Evolutionary conservation across 108 stramenopile genomes (phyloP).

Genomic region (Pseudonitzschia multistriata): DNA sequence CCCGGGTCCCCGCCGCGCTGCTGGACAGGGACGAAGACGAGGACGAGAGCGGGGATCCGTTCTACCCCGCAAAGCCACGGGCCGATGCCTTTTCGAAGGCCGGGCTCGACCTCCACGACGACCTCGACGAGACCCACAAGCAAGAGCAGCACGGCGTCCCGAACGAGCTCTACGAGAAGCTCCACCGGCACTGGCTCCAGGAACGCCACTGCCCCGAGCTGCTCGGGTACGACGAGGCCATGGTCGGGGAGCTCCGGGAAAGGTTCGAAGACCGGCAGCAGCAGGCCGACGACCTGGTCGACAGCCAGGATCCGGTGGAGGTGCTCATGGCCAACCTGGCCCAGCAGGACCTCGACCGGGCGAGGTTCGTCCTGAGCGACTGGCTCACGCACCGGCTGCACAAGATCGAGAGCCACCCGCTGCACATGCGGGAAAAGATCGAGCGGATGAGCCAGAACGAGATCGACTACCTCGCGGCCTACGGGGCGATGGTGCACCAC

Average conservation of each 20-base stretch:
- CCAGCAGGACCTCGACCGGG: slow-evolving; percentile 71
- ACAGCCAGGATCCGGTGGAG: slow-evolving; percentile 42
- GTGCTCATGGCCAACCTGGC: slow-evolving; percentile 55
- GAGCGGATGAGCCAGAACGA: slow-evolving; percentile 65
- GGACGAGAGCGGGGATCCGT: slow-evolving; percentile 3
- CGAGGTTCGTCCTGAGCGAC: slow-evolving; percentile 67
- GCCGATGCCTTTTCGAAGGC: neutral
- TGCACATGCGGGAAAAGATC: slow-evolving; percentile 55
- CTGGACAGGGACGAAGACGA: slow-evolving; percentile 5
- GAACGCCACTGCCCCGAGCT: slow-evolving; percentile 72
- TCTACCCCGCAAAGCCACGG: neutral
- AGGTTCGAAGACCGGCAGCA: slow-evolving; percentile 61
- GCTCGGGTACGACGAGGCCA: slow-evolving; percentile 51
- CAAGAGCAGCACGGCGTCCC: slow-evolving; percentile 1
- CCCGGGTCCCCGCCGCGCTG: slow-evolving; percentile 6
- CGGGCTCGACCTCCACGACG: neutral
- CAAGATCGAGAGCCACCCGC: slow-evolving; percentile 73
- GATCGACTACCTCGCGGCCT: slow-evolving; percentile 45
- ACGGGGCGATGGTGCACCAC: slow-evolving; percentile 61
- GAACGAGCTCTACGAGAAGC: slow-evolving; percentile 57
- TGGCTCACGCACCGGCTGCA: slow-evolving; percentile 59
- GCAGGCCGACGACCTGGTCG: slow-evolving; percentile 46
- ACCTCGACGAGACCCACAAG: slow-evolving; percentile 12
- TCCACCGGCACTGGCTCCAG: slow-evolving; percentile 60
- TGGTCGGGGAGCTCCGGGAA: slow-evolving; percentile 41